A percentile compares a stretch with the other conserved stretches of the same genome.
These are phyloP conservation scores for Ceriops decandra DNA, from an alignment of 345 rosid genomes.

Conservation along the genomic window DNA sequence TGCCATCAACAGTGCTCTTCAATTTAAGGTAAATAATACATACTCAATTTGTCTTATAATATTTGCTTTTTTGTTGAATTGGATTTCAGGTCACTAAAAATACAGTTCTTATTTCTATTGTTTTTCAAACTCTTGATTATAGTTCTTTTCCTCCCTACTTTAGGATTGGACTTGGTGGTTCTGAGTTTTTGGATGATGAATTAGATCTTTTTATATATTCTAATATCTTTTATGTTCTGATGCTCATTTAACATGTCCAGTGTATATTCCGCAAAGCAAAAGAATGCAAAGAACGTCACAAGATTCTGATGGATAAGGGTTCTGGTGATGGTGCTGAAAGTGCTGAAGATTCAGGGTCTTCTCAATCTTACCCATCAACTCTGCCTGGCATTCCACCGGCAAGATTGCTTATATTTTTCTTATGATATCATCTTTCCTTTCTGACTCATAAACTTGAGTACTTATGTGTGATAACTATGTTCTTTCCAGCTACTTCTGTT, in stretches of 20 bases:
- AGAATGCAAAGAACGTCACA: conserved; percentile 99
- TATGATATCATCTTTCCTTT: conserved; percentile 2
- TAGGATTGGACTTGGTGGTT: not conserved
- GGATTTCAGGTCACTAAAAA: not conserved
- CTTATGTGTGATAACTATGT: not conserved
- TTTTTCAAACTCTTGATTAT: not conserved
- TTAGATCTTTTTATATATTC: not conserved
- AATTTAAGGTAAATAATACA: conserved; percentile 63
- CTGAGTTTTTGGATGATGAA: conserved; percentile 6
- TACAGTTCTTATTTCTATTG: not conserved
- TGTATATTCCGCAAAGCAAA: conserved; percentile 81
- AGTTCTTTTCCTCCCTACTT: conserved; percentile 6
- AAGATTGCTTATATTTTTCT: conserved; percentile 16
- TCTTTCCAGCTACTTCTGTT: conserved; percentile 1
- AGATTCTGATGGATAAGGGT: conserved; percentile 75
- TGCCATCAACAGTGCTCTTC: conserved; percentile 83
- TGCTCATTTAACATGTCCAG: conserved; percentile 37
- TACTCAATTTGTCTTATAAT: conserved; percentile 3
- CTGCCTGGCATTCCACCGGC: conserved; percentile 99
- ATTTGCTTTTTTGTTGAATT: conserved; percentile 7
- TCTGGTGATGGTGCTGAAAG: conserved; percentile 97
- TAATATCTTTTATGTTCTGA: not conserved
- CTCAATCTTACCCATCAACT: conserved; percentile 97
- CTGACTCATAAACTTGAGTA: not conserved
- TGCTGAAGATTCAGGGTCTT: conserved; percentile 97